Evolutionary conservation across 2,329 filamentous ascomycete genomes (phyloP), one percentile per base, ranked within the genome.

Genomic region (Fusarium longipes): DNA sequence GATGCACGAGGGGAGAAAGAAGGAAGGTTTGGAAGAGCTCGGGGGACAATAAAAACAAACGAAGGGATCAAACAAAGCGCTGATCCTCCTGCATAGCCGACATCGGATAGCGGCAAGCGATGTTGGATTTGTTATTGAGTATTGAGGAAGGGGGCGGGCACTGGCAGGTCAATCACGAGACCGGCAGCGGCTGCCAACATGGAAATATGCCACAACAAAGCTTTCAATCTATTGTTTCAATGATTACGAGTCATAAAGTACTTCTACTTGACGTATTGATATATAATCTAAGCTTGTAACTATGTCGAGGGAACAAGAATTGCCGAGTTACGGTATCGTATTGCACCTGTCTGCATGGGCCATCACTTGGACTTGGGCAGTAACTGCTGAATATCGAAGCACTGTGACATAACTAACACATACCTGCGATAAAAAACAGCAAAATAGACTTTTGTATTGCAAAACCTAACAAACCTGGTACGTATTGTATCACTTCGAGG

Each of bases 1-100:
- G 12, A 22, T 57, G 63, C 40, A 49, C n/a, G 12, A 43, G 47
- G 33, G 35, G 48, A 44, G 51, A 45, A 33, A 27, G 36, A 17
- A 18, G 33, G 36, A 29, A 65, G 39, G 12, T 35, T 36, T 35
- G 22, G 29, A 40, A 12, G 50, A 32, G 54, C 36, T 53, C 27
- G 17, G 27, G 3, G 12, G 15, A 38, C 27, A 43, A 48, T 10
- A 24, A 66, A 54, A 67, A 63, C 61, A 67, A 47, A 38, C 7
- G 11, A 20, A 4, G 18, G 7, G 8, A 10, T 18, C 14, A 43
- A 50, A 51, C n/a, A 18, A 43, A 50, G 56, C 29, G 24, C 14
- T 18, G 42, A 38, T 22, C 7, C n/a, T 32, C 14, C 15, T 48
- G 5, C 22, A 15, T 2, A 15, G n/a, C 8, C 22, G 20, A 39